A percentile compares a stretch with the other conserved stretches of the same genome.
Evolutionary conservation across 2,329 filamentous ascomycete species (phyloP).

Genomic region (Arachnomyces sp.): DNA sequence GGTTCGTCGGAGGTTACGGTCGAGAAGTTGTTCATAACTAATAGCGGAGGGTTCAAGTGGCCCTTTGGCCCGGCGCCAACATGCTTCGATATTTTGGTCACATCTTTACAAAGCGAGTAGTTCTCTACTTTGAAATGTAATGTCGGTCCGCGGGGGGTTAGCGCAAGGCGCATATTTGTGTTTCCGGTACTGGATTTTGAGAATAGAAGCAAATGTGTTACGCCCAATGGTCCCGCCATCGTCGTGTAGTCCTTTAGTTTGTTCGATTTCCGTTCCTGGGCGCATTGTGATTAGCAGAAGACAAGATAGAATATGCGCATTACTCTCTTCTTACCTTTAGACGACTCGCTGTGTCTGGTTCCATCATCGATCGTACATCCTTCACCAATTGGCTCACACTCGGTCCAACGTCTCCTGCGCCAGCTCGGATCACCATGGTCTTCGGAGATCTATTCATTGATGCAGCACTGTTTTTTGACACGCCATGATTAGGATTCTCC

Average conservation of each 20-base stretch:
- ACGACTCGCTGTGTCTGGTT: constrained; percentile 82
- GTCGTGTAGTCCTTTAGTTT: constrained; percentile 83
- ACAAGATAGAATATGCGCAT: neutral
- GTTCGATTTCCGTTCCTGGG: constrained; percentile 71
- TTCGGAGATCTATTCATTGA: constrained; percentile 65
- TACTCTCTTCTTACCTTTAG: constrained; percentile 50
- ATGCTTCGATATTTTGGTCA: constrained; percentile 72
- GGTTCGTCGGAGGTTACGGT: constrained; percentile 48
- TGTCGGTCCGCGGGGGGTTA: constrained; percentile 84
- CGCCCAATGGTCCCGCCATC: constrained; percentile 90
- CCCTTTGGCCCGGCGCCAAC: constrained; percentile 77
- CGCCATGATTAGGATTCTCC: constrained; percentile 34
- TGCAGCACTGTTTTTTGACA: constrained; percentile 48
- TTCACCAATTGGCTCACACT: constrained; percentile 85
- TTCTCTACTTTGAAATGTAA: constrained; percentile 90
- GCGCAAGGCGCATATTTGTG: constrained; percentile 79
- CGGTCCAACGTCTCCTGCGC: constrained; percentile 83
- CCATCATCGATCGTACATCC: constrained; percentile 90
- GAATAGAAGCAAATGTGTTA: constrained; percentile 88
- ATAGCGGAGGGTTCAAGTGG: constrained; percentile 72
- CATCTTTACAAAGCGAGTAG: constrained; percentile 88
- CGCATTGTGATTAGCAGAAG: constrained; percentile 5
- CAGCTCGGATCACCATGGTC: constrained; percentile 97
- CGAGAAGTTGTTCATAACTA: constrained; percentile 98
- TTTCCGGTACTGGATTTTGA: constrained; percentile 84